Evolutionary conservation across 768 basidiomycete species (phyloP), one percentile per base, ranked within the genome.

Genomic region (Astraeus odoratus): DNA sequence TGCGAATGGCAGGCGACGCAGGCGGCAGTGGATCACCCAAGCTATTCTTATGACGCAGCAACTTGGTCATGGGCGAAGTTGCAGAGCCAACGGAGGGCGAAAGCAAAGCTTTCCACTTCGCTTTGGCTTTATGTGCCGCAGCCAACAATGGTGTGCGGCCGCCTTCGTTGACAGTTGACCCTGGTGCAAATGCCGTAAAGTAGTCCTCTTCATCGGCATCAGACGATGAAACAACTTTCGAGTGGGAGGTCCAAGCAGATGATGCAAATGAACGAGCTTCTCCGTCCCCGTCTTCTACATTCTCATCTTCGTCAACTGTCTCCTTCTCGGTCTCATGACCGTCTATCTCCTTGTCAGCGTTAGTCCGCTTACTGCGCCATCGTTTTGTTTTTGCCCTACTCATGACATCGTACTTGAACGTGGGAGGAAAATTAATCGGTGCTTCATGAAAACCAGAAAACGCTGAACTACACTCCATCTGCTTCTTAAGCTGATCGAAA

Each of bases 361-460:
- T 58, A 40, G 65, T 54, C 51, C 66, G 67, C 51, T 57, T 64
- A 38, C 65, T 63, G n/a, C 63, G 61, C 48, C 54, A 56, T 43
- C 64, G 70, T 29, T 57, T 64, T 22, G 69, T 67, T 57, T 72
- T 75, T 40, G 69, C 56, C 49, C 70, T 72, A 61, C 79, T 83
- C 16, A 74, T 59, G 6, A 94, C 85, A 53, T 94, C 84, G 57
- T 91, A 92, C 57, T 96, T 96, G 75, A 94, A 97, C 0, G 94
- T 96, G 0, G 93, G 93, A 4, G 90, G 80, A 51, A 97, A 97
- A 54, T 82, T 60, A 48, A 96, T 96, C 0, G 71, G 66, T 0
- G 75, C 89, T 61, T 97, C 94, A 7, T 67, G 56, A 56, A 96
- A 96, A 7, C 90, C 91, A 13, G 69, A 68, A 53, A 97, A 91